Evolutionary conservation across 768 basidiomycete species (phyloP).

Genomic region (Rhodotorula babjevae): DNA sequence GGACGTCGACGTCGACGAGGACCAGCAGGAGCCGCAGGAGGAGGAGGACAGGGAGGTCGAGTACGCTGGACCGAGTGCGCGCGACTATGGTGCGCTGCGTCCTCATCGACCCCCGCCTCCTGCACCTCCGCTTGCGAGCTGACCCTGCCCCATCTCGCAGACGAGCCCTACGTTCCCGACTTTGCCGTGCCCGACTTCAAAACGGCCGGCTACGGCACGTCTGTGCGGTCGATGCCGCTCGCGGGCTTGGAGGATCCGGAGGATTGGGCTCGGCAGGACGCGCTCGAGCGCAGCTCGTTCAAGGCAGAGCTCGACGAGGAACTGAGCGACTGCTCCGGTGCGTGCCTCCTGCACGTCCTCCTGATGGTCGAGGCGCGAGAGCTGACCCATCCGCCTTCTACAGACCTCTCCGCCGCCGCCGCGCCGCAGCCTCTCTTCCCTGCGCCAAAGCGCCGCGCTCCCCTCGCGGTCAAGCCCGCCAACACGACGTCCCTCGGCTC

Average conservation of each 20-base stretch:
- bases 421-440: constrained; percentile 4
- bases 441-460: neutral
- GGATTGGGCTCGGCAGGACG: neutral
- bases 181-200: constrained; percentile 6
- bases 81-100: constrained; percentile 5
- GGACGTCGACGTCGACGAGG: constrained; percentile 3
- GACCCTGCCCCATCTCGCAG: neutral
- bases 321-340: neutral
- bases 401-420: neutral
- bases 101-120: too few species aligned
- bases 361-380: too few species aligned
- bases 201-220: neutral
- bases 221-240: neutral
- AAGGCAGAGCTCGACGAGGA: neutral
- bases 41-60: constrained; percentile 13
- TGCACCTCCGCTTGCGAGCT: too few species aligned
- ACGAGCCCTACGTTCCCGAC: constrained; percentile 17
- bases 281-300: neutral
- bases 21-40: neutral
- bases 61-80: constrained; percentile 13
- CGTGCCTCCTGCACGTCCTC: neutral
- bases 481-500: neutral
- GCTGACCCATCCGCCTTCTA: too few species aligned
- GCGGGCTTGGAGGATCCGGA: neutral
- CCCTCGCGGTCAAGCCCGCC: neutral